Evolutionary conservation across 129 eudicot genomes (phyloP).

Genomic region (Deinandra increscens): DNA sequence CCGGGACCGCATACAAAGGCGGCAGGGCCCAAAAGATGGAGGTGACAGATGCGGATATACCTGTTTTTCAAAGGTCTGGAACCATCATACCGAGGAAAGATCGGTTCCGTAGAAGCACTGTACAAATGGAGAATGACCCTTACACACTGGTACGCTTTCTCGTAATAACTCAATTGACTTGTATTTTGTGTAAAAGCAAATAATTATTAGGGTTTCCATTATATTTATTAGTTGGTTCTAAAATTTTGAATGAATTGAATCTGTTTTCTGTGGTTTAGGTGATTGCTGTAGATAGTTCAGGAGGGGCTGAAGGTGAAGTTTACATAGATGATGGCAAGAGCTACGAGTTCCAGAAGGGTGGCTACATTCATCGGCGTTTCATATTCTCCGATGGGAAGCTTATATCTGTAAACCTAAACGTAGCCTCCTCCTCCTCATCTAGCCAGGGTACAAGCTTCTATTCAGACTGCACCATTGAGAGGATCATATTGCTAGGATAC

Average conservation of each 20-base stretch:
- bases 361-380: constrained; percentile 79
- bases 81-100: constrained; percentile 94
- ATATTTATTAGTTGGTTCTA: no score
- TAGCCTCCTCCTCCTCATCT: constrained; percentile 40
- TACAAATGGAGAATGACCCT: constrained; percentile 97
- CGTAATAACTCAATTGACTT: no score
- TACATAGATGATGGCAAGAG: constrained; percentile 94
- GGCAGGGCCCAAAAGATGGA: constrained; percentile 65
- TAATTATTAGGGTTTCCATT: no score
- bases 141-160: constrained; percentile 67
- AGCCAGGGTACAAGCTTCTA: constrained; percentile 29
- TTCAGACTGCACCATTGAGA: constrained; percentile 68
- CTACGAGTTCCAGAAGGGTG: constrained; percentile 74
- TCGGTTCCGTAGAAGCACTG: constrained; percentile 83
- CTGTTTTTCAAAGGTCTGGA: constrained; percentile 86
- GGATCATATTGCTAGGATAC: constrained; percentile 75
- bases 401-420: constrained; percentile 56
- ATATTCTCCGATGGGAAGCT: constrained; percentile 68
- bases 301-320: constrained; percentile 85
- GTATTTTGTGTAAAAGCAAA: no score
- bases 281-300: constrained; percentile 79
- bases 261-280: constrained; percentile 43
- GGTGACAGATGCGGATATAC: constrained; percentile 70
- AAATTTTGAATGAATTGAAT: not conserved
- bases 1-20: constrained; percentile 67